These are phyloP conservation scores for Dictyostelium brefeldianum DNA, from an alignment of 78 protist species.

Conservation along the genomic window DNA sequence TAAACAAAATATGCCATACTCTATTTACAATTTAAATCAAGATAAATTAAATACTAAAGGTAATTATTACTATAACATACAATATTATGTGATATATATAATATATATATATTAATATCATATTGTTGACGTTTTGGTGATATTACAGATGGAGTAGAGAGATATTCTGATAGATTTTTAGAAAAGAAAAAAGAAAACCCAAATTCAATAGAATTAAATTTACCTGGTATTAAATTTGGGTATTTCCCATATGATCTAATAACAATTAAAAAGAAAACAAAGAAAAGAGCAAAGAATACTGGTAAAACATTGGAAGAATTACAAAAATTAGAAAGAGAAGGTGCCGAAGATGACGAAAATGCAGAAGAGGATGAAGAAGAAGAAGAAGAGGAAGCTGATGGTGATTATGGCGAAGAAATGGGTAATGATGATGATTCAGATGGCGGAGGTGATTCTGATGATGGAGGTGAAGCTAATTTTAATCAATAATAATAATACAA, in stretches of 20 bases:
- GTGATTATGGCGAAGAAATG: not conserved
- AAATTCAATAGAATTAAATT: not conserved
- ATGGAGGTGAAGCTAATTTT: not conserved
- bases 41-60: not conserved
- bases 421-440: conserved; percentile 13
- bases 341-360: not conserved
- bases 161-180: conserved; percentile 16
- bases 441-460: not conserved
- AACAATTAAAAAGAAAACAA: conserved; percentile 12
- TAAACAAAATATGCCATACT: conserved; percentile 19
- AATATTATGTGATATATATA: no score
- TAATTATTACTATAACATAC: not conserved
- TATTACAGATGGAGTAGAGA: conserved; percentile 18
- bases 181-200: not conserved
- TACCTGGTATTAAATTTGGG: conserved; percentile 14
- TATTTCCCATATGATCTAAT: conserved; percentile 27
- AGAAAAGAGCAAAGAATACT: not conserved
- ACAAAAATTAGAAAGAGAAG: conserved; percentile 17
- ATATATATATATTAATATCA: no score
- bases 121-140: no score
- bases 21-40: conserved; percentile 22
- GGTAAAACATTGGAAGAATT: conserved; percentile 16
- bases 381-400: conserved; percentile 1
- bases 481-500: no score
- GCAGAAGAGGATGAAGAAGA: conserved; percentile 12